These are phyloP conservation scores for Croton setiger DNA, from an alignment of 441 rosid genomes.

Conservation along the genomic window DNA sequence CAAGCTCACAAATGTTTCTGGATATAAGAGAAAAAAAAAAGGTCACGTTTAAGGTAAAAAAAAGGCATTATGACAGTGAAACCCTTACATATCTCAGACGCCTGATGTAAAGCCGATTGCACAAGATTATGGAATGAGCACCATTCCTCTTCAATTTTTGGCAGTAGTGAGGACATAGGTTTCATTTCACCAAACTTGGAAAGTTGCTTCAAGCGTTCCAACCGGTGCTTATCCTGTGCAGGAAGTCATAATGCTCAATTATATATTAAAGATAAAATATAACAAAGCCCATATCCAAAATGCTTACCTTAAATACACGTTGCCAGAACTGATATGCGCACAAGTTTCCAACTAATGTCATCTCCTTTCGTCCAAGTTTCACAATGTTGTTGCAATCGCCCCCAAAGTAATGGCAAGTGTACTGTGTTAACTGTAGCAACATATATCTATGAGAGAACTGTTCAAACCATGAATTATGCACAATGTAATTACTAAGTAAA, in stretches of 20 bases:
- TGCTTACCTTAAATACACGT: constrained; percentile 63
- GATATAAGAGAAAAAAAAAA: neutral
- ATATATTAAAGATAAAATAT: constrained; percentile 17
- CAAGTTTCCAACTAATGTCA: constrained; percentile 59
- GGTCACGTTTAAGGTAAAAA: neutral
- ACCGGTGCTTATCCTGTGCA: constrained; percentile 73
- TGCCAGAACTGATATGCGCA: constrained; percentile 93
- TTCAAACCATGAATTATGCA: constrained; percentile 18
- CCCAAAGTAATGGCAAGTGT: constrained; percentile 44
- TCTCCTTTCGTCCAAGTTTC: constrained; percentile 61
- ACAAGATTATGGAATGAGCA: constrained; percentile 75
- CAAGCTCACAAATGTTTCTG: constrained; percentile 5
- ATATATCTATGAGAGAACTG: constrained; percentile 18
- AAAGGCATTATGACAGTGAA: constrained; percentile 17
- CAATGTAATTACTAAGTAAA: constrained; percentile 23
- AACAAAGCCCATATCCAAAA: constrained; percentile 7
- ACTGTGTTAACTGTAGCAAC: constrained; percentile 56
- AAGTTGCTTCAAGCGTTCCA: constrained; percentile 57
- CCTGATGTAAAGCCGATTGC: constrained; percentile 68
- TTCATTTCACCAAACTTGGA: constrained; percentile 37
- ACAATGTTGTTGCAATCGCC: constrained; percentile 41
- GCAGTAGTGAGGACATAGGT: constrained; percentile 33
- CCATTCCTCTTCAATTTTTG: constrained; percentile 85
- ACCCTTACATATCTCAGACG: constrained; percentile 69
- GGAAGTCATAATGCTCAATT: constrained; percentile 23